phyloP scores from a whole-genome alignment of 805 yeast species.

The Schwanniomyces pseudopolymorphus region DNA sequence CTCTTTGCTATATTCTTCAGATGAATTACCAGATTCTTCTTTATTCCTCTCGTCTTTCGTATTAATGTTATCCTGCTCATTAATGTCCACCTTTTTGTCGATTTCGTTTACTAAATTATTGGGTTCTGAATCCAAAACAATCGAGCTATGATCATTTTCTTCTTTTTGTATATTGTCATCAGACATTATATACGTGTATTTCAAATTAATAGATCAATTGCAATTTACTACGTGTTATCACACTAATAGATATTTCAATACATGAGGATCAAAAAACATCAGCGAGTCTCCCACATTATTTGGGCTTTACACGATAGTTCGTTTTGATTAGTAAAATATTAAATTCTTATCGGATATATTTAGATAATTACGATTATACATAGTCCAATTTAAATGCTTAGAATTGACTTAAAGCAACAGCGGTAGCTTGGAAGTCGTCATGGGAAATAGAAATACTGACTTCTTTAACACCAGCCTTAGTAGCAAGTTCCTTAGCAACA shows the following conservation, averaged over 20 bases:
- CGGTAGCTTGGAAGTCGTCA: slow-evolving; percentile 95
- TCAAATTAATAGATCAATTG: background rate
- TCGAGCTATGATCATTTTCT: background rate
- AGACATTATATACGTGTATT: slow-evolving; percentile 4
- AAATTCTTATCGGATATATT: background rate
- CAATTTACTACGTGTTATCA: background rate
- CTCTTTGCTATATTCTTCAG: background rate
- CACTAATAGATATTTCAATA: background rate
- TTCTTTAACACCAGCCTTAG: slow-evolving; percentile 60
- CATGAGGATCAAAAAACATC: background rate
- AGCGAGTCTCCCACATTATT: background rate
- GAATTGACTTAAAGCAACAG: slow-evolving; percentile 81
- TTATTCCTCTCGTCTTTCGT: background rate
- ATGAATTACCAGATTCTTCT: background rate
- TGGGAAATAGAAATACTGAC: slow-evolving; percentile 92
- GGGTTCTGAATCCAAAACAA: background rate
- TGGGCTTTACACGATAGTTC: background rate
- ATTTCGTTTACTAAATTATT: background rate
- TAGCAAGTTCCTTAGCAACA: slow-evolving; percentile 72
- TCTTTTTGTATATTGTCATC: slow-evolving; percentile 3
- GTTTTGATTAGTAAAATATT: background rate
- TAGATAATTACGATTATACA: slow-evolving; percentile 1
- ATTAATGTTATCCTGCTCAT: background rate
- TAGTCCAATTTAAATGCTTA: slow-evolving; percentile 14
- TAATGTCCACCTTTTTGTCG: background rate